These are phyloP conservation scores for Podila epigama DNA, from an alignment of 192 early-diverging fungal genomes.

Conservation along the genomic window DNA sequence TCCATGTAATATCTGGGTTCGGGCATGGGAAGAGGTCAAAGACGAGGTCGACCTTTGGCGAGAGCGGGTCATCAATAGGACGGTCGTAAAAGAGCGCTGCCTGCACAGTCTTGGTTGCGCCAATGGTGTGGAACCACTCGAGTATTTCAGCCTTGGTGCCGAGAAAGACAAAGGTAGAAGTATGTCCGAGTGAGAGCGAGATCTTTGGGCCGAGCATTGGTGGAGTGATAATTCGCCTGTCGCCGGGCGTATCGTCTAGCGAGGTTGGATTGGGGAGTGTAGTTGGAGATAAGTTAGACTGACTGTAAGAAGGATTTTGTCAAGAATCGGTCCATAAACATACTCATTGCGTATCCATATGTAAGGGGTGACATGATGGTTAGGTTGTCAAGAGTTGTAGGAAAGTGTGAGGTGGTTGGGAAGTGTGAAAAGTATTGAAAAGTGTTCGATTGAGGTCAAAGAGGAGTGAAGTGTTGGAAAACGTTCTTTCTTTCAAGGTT, in stretches of 20 bases:
- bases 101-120: conserved; percentile 33
- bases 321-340: background rate
- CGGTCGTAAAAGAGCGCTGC: conserved; percentile 45
- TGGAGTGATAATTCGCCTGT: conserved; percentile 51
- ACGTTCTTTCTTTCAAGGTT: no score
- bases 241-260: conserved; percentile 34
- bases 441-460: no score
- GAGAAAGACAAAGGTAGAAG: conserved; percentile 54
- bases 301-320: background rate
- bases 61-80: conserved; percentile 27
- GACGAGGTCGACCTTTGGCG: conserved; percentile 50
- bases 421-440: no score
- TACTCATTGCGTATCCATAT: conserved; percentile 50
- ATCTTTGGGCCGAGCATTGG: conserved; percentile 55
- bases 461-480: no score
- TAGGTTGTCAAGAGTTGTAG: no score
- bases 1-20: conserved; percentile 54
- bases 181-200: conserved; percentile 51
- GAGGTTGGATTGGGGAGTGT: background rate
- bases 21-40: conserved; percentile 55
- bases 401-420: no score
- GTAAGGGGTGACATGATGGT: no score
- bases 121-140: conserved; percentile 53
- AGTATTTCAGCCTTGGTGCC: conserved; percentile 57
- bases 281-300: background rate